These are phyloP conservation scores for Neoboletus magnificus DNA, from an alignment of 768 basidiomycete species.

Conservation along the genomic window DNA sequence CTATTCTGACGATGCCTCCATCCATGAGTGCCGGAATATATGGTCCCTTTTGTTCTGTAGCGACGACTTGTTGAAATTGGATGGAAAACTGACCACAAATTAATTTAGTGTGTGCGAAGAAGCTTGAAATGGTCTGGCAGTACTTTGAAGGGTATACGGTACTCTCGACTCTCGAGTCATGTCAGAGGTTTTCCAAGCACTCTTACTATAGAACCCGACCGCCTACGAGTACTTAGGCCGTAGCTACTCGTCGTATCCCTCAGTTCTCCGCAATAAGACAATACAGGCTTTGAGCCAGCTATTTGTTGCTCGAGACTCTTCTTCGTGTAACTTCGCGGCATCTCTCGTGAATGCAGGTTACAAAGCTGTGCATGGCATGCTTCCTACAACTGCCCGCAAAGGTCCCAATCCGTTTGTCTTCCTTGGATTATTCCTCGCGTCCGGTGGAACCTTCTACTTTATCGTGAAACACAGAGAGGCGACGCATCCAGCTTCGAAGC, in stretches of 20 bases:
- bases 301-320: too few relatives aligned
- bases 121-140: too few relatives aligned
- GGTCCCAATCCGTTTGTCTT: constrained; percentile 64
- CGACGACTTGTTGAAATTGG: background rate
- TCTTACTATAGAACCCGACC: too few relatives aligned
- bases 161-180: too few relatives aligned
- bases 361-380: constrained; percentile 13
- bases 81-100: background rate
- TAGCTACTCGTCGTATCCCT: too few relatives aligned
- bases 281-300: too few relatives aligned
- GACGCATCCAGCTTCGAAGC: constrained; percentile 56
- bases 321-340: too few relatives aligned
- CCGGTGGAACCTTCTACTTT: constrained; percentile 56
- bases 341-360: too few relatives aligned
- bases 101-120: background rate
- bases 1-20: constrained; percentile 43
- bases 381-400: constrained; percentile 22
- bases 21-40: constrained; percentile 38
- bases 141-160: too few relatives aligned
- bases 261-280: too few relatives aligned
- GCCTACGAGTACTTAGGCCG: too few relatives aligned
- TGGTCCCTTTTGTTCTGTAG: background rate
- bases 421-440: constrained; percentile 50
- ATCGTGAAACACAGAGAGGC: constrained; percentile 55
- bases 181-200: too few relatives aligned